Percentiles rank a stretch among this genome's conserved stretches.
phyloP scores from a whole-genome alignment of 176 grass and related monocot species.

The Triticum aestivum region IWGSC_CS_RefSeq_v2.1 NC_057799.1:205605556-205606055 shows the following conservation, averaged over 20 bases:
- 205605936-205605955: constrained; percentile 5
- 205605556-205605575: neutral
- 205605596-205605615: neutral
- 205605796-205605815: neutral
- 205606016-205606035: constrained; percentile 57
- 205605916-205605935: constrained; percentile 27
- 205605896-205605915: constrained; percentile 45
- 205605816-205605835: neutral
- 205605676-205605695: neutral
- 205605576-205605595: neutral
- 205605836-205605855: neutral
- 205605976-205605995: constrained; percentile 36
- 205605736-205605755: neutral
- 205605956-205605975: constrained; percentile 41
- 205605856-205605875: constrained; percentile 32
- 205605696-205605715: neutral
- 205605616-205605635: neutral
- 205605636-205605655: neutral
- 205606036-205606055: constrained; percentile 11
- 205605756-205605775: neutral
- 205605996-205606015: constrained; percentile 24
- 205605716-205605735: neutral
- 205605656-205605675: neutral
- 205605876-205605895: constrained; percentile 49
- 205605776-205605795: neutral